These are phyloP conservation scores for Plasmodium gaboni DNA, from an alignment of 169 alveolate species.

Conservation along the genomic window DNA sequence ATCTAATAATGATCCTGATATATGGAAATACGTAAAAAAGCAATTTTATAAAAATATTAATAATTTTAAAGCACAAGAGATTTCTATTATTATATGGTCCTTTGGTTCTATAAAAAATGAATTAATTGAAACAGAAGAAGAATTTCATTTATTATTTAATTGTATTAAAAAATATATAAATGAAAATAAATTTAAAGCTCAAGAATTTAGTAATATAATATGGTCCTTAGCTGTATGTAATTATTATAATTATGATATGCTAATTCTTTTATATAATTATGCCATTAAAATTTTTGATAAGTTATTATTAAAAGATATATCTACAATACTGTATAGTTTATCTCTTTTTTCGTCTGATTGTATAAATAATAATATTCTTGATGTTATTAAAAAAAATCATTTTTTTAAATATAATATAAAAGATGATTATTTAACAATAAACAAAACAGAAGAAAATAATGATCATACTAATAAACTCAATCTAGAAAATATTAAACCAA, in stretches of 20 bases:
- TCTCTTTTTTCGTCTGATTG: slow-evolving; percentile 60
- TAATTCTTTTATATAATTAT: slow-evolving; percentile 48
- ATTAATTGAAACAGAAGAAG: slow-evolving; percentile 32
- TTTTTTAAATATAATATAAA: slow-evolving; percentile 8
- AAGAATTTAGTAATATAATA: slow-evolving; percentile 70
- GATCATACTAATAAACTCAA: neutral
- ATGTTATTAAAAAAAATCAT: slow-evolving; percentile 17
- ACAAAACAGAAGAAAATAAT: neutral
- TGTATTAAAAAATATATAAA: slow-evolving; percentile 21
- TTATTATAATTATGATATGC: slow-evolving; percentile 34
- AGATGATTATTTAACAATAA: slow-evolving; percentile 44
- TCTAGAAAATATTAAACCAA: neutral
- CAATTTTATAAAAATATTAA: slow-evolving; percentile 28
- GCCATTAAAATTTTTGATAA: slow-evolving; percentile 42
- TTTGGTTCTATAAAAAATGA: slow-evolving; percentile 49
- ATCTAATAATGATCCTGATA: slow-evolving; percentile 25
- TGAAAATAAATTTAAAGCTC: slow-evolving; percentile 50
- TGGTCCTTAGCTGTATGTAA: slow-evolving; percentile 53
- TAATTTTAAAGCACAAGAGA: slow-evolving; percentile 64
- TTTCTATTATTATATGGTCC: slow-evolving; percentile 64
- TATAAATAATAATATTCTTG: slow-evolving; percentile 19
- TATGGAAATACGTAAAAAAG: slow-evolving; percentile 59
- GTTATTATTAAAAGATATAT: slow-evolving; percentile 26
- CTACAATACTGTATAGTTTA: slow-evolving; percentile 54
- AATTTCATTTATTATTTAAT: slow-evolving; percentile 18